These are phyloP conservation scores for Lodderomyces parapsilosis DNA, from an alignment of 1,139 yeast genomes.

Conservation along the genomic window DNA sequence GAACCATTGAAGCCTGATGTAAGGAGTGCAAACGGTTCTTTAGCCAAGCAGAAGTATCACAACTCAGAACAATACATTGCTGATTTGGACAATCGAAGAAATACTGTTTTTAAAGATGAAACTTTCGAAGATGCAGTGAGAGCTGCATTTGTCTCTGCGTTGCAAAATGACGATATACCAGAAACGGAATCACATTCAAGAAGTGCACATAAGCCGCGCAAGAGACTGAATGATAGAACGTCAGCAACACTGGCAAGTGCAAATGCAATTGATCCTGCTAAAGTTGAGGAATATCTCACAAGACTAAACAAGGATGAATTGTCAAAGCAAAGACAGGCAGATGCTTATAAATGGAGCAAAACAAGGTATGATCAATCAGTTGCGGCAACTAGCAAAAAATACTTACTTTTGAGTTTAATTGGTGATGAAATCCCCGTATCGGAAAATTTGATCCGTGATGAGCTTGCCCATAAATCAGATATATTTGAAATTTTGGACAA, in stretches of 20 bases:
- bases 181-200: not conserved
- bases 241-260: not conserved
- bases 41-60: constrained; percentile 16
- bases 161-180: not conserved
- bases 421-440: constrained; percentile 40
- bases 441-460: constrained; percentile 43
- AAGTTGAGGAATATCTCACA: constrained; percentile 40
- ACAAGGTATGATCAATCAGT: constrained; percentile 51
- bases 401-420: constrained; percentile 43
- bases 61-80: constrained; percentile 23
- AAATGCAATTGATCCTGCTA: not conserved
- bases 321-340: constrained; percentile 44
- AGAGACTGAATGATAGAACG: not conserved
- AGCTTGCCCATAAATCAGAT: constrained; percentile 25
- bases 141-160: not conserved
- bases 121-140: not conserved
- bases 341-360: constrained; percentile 43
- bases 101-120: not conserved
- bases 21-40: not conserved
- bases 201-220: not conserved
- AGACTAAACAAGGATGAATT: constrained; percentile 46
- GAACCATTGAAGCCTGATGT: too few relatives aligned
- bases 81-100: constrained; percentile 10
- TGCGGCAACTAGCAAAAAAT: constrained; percentile 25
- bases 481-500: constrained; percentile 44